Evolutionary conservation across 495 filamentous ascomycete species (phyloP), one percentile per base, ranked within the genome.

Genomic region (Penicillium waksmanii): DNA sequence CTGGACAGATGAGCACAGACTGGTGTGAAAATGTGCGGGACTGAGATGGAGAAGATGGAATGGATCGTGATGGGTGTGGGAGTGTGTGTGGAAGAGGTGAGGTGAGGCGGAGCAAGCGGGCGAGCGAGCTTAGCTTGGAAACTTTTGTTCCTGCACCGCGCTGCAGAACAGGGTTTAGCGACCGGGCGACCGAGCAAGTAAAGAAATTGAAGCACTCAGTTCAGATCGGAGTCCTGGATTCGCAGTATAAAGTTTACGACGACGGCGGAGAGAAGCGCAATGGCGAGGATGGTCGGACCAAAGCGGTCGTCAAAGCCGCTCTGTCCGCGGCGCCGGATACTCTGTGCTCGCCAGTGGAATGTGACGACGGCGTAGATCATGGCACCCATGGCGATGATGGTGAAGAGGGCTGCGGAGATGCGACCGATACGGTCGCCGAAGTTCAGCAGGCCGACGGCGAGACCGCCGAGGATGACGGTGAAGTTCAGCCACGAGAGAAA

Each of bases 401-500:
- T 99, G 79, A 99, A 99, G 7, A 97, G 79, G 35, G 87, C 92
- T 23, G 95, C 92, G 59, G 88, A 92, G 77, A 96, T 96, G 68
- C 93, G 91, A 55, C 93, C 93, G 50, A 95, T 84, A 53, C 85
- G 87, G 75, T 99, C 96, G 69, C 95, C 94, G 67, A 99, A 99
- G 82, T 99, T 99, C 61, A 99, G 84, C 60, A 99, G 90, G 53
- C 96, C 95, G 56, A 98, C 88, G 25, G 93, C 94, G 51, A 99
- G 86, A 53, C 94, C 93, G 67, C 95, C 95, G 43, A 99, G 87
- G 73, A 99, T 93, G 69, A 98, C 94, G 70, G 91, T 95, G 84
- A 98, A 98, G 82, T 98, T 98, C 65, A 99, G 89, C 96, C 96
- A 99, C 70, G 90, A 95, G 67, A 99, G 87, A 69, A 98, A 99